These are phyloP conservation scores for Parathielavia appendiculata DNA, from an alignment of 495 filamentous ascomycete genomes.

Conservation along the genomic window DNA sequence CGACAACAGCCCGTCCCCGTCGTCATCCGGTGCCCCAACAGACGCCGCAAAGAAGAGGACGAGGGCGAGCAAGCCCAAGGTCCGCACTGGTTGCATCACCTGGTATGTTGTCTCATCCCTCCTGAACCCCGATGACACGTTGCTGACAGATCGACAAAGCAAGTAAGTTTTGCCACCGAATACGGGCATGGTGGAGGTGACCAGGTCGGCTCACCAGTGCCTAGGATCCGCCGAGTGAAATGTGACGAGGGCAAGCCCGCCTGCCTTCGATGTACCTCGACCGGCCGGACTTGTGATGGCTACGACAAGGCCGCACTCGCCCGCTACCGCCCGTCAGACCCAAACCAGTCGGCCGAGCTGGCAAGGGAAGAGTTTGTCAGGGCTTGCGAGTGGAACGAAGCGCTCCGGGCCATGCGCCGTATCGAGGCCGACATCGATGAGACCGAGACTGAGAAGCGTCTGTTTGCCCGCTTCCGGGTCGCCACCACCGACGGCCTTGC, in stretches of 20 bases:
- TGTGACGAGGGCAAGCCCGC: conserved; percentile 41
- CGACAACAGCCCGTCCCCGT: conserved; percentile 18
- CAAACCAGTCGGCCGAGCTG: conserved; percentile 21
- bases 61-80: conserved; percentile 34
- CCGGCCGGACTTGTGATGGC: conserved; percentile 42
- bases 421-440: conserved; percentile 36
- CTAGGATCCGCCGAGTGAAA: conserved; percentile 35
- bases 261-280: conserved; percentile 40
- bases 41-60: conserved; percentile 26
- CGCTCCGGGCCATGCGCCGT: conserved; percentile 33
- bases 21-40: conserved; percentile 2
- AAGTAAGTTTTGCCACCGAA: conserved; percentile 18
- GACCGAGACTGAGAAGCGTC: conserved; percentile 31
- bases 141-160: conserved; percentile 11
- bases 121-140: neutral
- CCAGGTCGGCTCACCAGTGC: neutral
- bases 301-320: conserved; percentile 31
- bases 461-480: conserved; percentile 33
- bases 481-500: conserved; percentile 12
- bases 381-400: conserved; percentile 30
- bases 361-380: conserved; percentile 31
- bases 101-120: conserved; percentile 21
- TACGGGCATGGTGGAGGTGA: neutral
- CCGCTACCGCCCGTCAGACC: conserved; percentile 15
- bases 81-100: conserved; percentile 32